Percentiles rank a stretch among this genome's conserved stretches.
Evolutionary conservation across 2,329 filamentous ascomycete genomes (phyloP).

Genomic region (Orbilia ellipsospora): DNA sequence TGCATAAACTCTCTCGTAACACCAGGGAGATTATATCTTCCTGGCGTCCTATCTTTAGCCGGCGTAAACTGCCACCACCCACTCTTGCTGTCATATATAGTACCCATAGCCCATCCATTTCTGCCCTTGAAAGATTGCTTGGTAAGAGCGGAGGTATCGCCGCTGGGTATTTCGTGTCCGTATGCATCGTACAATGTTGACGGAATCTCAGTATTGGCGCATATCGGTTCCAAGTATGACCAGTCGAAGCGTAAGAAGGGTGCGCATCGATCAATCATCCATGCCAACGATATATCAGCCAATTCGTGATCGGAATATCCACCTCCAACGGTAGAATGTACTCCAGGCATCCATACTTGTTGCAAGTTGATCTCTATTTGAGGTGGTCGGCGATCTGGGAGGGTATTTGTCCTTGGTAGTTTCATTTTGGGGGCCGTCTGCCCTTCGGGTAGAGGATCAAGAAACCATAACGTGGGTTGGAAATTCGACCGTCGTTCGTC

Average conservation of each 20-base stretch:
- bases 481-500: constrained; percentile 65
- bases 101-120: constrained; percentile 61
- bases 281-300: constrained; percentile 66
- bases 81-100: constrained; percentile 60
- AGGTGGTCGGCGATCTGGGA: constrained; percentile 29
- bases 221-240: constrained; percentile 59
- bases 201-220: constrained; percentile 42
- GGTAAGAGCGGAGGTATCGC: constrained; percentile 27
- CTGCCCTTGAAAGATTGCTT: constrained; percentile 22
- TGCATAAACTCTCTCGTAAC: constrained; percentile 56
- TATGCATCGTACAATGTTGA: constrained; percentile 35
- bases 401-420: constrained; percentile 55
- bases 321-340: constrained; percentile 65
- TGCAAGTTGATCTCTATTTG: constrained; percentile 52
- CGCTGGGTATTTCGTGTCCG: constrained; percentile 29
- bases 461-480: constrained; percentile 43
- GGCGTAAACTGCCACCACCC: constrained; percentile 56
- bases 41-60: constrained; percentile 58
- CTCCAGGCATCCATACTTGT: constrained; percentile 56
- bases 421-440: constrained; percentile 57
- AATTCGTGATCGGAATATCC: constrained; percentile 66
- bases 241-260: constrained; percentile 62
- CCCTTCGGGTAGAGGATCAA: constrained; percentile 27
- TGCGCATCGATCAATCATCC: constrained; percentile 66
- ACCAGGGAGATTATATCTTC: constrained; percentile 57